These are phyloP conservation scores for Cladophialophora yegresii DNA, from an alignment of 2,329 filamentous ascomycete species.

Conservation along the genomic window DNA sequence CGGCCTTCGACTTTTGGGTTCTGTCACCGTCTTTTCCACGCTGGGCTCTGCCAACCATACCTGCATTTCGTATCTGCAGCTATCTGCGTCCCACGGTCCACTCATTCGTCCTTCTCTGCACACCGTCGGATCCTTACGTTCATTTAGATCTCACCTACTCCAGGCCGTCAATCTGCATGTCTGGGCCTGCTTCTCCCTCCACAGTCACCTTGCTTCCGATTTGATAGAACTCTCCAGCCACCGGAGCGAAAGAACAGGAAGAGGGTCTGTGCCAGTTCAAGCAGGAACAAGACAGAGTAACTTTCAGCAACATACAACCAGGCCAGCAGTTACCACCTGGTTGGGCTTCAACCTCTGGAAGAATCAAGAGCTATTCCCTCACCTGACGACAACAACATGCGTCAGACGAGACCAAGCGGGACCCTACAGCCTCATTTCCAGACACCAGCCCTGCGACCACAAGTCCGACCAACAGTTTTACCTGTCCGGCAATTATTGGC, in stretches of 20 bases:
- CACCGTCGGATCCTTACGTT: conserved; percentile 12
- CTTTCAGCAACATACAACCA: neutral
- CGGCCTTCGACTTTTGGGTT: conserved; percentile 10
- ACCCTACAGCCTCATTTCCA: conserved; percentile 35
- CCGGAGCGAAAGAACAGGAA: neutral
- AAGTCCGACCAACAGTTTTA: conserved; percentile 32
- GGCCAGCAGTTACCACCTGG: neutral
- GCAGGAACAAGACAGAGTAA: neutral
- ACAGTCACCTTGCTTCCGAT: conserved; percentile 3
- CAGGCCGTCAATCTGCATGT: conserved; percentile 11
- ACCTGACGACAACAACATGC: conserved; percentile 35
- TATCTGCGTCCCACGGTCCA: conserved; percentile 8
- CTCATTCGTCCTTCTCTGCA: conserved; percentile 21
- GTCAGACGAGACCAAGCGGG: conserved; percentile 30
- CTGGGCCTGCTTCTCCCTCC: conserved; percentile 12
- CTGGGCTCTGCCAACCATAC: conserved; percentile 16
- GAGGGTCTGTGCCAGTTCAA: neutral
- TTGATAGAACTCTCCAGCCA: conserved; percentile 2
- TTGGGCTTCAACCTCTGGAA: neutral
- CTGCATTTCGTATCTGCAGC: conserved; percentile 15
- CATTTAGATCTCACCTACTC: conserved; percentile 14
- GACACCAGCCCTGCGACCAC: conserved; percentile 31
- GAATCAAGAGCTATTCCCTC: conserved; percentile 10
- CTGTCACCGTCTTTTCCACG: conserved; percentile 14
- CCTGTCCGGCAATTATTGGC: conserved; percentile 34